Percentiles rank a stretch among this genome's conserved stretches.
These are phyloP conservation scores for Yamadazyma spencermartinsiae DNA, from an alignment of 1,139 yeast genomes.

Conservation along the genomic window DNA sequence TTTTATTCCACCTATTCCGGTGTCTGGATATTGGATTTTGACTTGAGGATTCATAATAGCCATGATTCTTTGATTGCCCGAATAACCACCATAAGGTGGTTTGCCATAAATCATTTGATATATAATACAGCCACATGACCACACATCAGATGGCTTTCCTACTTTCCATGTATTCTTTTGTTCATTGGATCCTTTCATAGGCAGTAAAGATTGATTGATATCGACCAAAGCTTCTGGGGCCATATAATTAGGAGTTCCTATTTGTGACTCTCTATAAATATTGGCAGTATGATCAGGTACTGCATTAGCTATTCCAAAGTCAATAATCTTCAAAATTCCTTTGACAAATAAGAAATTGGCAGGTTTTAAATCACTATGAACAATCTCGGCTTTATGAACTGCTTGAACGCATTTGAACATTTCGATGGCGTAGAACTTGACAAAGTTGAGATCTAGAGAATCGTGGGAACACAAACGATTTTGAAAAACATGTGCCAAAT, in stretches of 20 bases:
- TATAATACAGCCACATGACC: constrained; percentile 97
- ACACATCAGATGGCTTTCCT: constrained; percentile 93
- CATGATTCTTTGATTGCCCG: constrained; percentile 75
- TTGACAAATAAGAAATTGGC: constrained; percentile 89
- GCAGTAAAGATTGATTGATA: constrained; percentile 38
- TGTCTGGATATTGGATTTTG: constrained; percentile 66
- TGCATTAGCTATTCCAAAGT: constrained; percentile 94
- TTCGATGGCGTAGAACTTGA: constrained; percentile 78
- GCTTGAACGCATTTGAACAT: constrained; percentile 81
- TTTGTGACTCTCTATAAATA: constrained; percentile 84
- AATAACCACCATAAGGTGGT: constrained; percentile 84
- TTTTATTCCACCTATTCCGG: constrained; percentile 59
- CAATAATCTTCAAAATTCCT: constrained; percentile 84
- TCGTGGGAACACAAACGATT: constrained; percentile 42
- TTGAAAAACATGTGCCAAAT: constrained; percentile 78
- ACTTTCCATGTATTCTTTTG: constrained; percentile 70
- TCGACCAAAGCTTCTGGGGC: constrained; percentile 93
- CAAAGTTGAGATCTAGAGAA: constrained; percentile 73
- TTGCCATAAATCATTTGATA: constrained; percentile 94
- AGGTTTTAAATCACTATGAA: constrained; percentile 93
- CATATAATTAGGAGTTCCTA: constrained; percentile 97
- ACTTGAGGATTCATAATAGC: constrained; percentile 88
- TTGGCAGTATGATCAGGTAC: constrained; percentile 93
- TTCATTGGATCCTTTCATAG: constrained; percentile 25
- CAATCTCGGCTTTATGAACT: constrained; percentile 85